These are phyloP conservation scores for Botrytis porri DNA, from an alignment of 2,329 filamentous ascomycete genomes.

Conservation along the genomic window DNA sequence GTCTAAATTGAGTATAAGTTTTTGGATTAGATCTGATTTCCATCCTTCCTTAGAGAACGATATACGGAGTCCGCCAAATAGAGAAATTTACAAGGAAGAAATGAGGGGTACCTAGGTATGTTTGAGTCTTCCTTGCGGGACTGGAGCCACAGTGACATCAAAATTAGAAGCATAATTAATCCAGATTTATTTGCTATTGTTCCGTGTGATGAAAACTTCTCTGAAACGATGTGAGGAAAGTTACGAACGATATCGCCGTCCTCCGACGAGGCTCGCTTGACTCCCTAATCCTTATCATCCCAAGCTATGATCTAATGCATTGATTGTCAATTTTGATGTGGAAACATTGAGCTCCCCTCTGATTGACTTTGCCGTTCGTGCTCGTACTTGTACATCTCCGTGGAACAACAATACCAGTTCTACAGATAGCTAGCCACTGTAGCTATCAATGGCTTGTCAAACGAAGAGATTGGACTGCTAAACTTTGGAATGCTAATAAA, in stretches of 20 bases:
- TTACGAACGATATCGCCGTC: neutral
- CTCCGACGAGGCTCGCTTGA: constrained; percentile 4
- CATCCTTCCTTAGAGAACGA: neutral
- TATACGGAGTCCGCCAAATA: neutral
- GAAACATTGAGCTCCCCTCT: neutral
- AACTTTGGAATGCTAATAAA: neutral
- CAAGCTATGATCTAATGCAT: neutral
- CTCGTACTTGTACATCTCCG: neutral
- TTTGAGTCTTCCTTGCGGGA: neutral
- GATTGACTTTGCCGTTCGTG: neutral
- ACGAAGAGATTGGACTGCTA: neutral
- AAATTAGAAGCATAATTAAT: neutral
- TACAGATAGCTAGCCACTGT: neutral
- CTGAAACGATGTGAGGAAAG: too few relatives aligned
- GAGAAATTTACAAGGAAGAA: constrained; percentile 3
- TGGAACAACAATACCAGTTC: neutral
- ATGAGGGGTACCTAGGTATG: constrained; percentile 7
- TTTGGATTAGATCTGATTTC: neutral
- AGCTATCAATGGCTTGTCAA: neutral
- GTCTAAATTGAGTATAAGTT: neutral
- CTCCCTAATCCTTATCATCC: neutral
- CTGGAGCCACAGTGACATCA: neutral
- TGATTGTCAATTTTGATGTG: too few relatives aligned
- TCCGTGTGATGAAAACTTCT: neutral
- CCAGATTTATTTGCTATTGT: neutral